These are phyloP conservation scores for Fusarium brachygibbosum DNA, from an alignment of 2,329 filamentous ascomycete genomes.

Conservation along the genomic window DNA sequence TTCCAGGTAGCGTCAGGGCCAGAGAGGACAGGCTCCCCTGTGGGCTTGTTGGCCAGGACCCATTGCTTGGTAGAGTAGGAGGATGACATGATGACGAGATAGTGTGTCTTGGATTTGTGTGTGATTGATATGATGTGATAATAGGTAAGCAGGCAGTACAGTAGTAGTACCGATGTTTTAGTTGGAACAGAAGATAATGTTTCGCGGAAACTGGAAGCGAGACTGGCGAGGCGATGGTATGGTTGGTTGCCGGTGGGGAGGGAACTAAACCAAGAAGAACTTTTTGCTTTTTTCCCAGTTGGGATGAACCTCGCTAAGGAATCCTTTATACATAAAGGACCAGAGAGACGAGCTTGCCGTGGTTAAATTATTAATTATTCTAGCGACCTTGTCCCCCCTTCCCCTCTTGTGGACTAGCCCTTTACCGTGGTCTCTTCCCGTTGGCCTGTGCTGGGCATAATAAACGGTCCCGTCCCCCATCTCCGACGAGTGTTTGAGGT, in stretches of 20 bases:
- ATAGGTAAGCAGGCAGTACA: neutral
- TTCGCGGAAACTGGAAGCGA: conserved; percentile 14
- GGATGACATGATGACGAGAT: conserved; percentile 36
- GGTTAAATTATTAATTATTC: conserved; percentile 9
- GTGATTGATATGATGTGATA: neutral
- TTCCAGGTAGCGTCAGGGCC: conserved; percentile 49
- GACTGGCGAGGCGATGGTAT: neutral
- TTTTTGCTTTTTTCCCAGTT: conserved; percentile 7
- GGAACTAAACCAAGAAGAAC: conserved; percentile 2
- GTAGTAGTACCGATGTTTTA: neutral
- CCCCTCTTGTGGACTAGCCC: conserved; percentile 23
- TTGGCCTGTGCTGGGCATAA: conserved; percentile 30
- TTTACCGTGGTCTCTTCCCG: conserved; percentile 14
- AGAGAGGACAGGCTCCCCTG: conserved; percentile 45
- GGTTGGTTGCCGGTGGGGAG: conserved; percentile 10
- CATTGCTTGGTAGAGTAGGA: conserved; percentile 52
- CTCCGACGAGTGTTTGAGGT: conserved; percentile 9
- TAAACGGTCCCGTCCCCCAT: conserved; percentile 8
- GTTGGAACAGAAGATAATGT: neutral
- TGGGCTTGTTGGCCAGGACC: conserved; percentile 48
- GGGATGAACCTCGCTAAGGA: neutral
- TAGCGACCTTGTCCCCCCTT: neutral
- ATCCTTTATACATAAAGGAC: conserved; percentile 22
- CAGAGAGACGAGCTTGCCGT: conserved; percentile 20
- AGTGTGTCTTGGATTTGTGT: conserved; percentile 8